Base-by-base conservation (phyloP, 2,329 filamentous ascomycete species). In the Phaeosphaeriaceae sp. region DNA sequence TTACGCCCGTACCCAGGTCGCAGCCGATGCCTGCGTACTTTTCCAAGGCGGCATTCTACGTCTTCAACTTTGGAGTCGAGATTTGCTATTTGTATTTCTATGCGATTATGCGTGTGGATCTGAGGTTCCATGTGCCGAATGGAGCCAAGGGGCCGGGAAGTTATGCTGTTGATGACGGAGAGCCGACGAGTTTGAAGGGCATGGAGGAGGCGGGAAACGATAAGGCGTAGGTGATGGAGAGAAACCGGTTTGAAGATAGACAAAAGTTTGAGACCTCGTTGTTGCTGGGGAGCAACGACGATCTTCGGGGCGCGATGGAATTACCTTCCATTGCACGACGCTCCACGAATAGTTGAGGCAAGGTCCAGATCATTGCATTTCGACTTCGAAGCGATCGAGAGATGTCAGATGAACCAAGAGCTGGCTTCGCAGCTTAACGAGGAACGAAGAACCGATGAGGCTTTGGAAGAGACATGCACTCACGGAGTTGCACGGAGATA, bases 61-160 rank as follows among this genome's bases (percentile, higher is more conserved):
- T 87, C 71, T 91, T 94, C 79, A 90, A 91, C 78, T 95, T 91
- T 71, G 81, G 79, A 17, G 81, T 93, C 40, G 92, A 96, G 78
- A 79, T 93, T 46, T 68, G 89, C 19, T 86, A 92, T 36, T 83
- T 93, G 4, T 85, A 82, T 53, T 76, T 88, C 1, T 94, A 91
- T 77, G 83, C 88, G 0, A 67, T 90, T 17, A 78, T 83, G 22
- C 84, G 92, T 33, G 88, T 95, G 59, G 92, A 96, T 73, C 82
- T 83, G 61, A 85, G 90, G 44, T 96, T 95, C 79, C 84, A 89
- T 71, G 80, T 95, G n/a, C 91, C 91, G 0, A 80, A 94, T 72
- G 89, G 89, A 40, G 87, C 87, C 71, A 83, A 82, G 45, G 83
- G 80, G 0, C 84, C 63, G 3, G 70, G 69, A 10, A 57, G 56